phyloP scores from a whole-genome alignment of 176 grass and related monocot species.

The Thalia dealbata region DNA sequence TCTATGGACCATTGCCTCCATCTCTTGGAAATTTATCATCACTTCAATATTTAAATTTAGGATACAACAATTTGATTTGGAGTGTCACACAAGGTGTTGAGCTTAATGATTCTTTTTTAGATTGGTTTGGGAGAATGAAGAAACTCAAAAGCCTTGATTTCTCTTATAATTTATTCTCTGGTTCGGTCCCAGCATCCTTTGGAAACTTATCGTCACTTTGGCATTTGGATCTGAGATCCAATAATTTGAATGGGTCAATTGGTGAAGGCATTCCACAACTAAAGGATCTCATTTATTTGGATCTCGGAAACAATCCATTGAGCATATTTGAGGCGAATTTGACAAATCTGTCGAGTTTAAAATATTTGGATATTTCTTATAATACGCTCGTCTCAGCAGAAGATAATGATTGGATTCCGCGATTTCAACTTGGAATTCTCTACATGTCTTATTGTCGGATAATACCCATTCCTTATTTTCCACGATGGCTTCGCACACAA shows the following conservation, averaged over 20 bases:
- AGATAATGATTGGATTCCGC: background rate
- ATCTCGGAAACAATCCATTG: background rate
- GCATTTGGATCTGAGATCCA: background rate
- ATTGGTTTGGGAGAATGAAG: background rate
- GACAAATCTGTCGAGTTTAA: background rate
- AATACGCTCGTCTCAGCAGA: background rate
- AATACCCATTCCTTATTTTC: background rate
- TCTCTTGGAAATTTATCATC: no score
- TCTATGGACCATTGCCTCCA: no score
- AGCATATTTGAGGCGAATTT: background rate
- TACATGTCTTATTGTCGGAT: background rate
- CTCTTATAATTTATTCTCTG: background rate
- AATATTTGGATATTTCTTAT: background rate
- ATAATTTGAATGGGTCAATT: background rate
- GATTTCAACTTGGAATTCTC: background rate
- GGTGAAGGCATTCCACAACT: no score
- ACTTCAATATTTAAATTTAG: no score
- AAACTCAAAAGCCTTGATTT: background rate
- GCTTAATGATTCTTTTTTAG: background rate
- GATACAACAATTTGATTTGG: no score
- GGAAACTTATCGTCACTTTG: background rate
- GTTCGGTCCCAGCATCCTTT: background rate
- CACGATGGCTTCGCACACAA: background rate
- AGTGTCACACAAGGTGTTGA: no score
- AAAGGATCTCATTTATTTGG: background rate